These are phyloP conservation scores for Hyphopichia wangnamkhiaoensis DNA, from an alignment of 1,139 yeast genomes.

Conservation along the genomic window DNA sequence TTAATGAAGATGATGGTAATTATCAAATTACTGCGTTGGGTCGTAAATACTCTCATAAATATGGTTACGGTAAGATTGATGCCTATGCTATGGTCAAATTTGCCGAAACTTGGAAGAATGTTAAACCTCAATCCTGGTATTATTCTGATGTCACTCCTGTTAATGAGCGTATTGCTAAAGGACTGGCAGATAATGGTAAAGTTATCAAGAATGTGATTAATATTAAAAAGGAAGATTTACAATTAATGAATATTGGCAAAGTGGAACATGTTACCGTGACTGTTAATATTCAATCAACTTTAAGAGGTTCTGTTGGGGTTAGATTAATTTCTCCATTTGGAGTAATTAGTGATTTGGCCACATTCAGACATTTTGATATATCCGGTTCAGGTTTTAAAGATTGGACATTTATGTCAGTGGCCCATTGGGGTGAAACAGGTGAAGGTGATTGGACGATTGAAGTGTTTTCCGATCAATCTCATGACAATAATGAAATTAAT, in stretches of 20 bases:
- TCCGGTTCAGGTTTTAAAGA: constrained; percentile 61
- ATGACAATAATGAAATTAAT: constrained; percentile 36
- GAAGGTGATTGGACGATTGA: constrained; percentile 80
- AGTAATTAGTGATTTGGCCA: constrained; percentile 70
- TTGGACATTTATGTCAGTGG: constrained; percentile 98
- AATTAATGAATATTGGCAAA: constrained; percentile 60
- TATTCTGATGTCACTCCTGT: constrained; percentile 48
- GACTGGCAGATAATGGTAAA: constrained; percentile 19
- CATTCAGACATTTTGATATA: constrained; percentile 62
- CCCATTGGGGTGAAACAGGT: constrained; percentile 94
- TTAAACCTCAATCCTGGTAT: constrained; percentile 89
- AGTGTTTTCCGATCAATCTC: constrained; percentile 40
- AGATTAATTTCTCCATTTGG: constrained; percentile 76
- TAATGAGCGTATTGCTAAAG: constrained; percentile 23
- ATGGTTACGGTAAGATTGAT: constrained; percentile 93
- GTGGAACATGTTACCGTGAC: constrained; percentile 87
- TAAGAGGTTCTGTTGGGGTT: constrained; percentile 72
- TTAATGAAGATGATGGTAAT: constrained; percentile 64
- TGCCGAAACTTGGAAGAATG: constrained; percentile 79
- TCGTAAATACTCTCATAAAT: constrained; percentile 76
- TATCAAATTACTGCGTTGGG: constrained; percentile 68
- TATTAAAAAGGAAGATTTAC: constrained; percentile 52
- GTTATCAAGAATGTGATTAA: constrained; percentile 43
- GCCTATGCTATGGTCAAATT: constrained; percentile 72
- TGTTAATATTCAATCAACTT: constrained; percentile 63